phyloP scores from a whole-genome alignment of 192 early-diverging fungal genomes.

The Thoreauomyces humboldtii region DNA sequence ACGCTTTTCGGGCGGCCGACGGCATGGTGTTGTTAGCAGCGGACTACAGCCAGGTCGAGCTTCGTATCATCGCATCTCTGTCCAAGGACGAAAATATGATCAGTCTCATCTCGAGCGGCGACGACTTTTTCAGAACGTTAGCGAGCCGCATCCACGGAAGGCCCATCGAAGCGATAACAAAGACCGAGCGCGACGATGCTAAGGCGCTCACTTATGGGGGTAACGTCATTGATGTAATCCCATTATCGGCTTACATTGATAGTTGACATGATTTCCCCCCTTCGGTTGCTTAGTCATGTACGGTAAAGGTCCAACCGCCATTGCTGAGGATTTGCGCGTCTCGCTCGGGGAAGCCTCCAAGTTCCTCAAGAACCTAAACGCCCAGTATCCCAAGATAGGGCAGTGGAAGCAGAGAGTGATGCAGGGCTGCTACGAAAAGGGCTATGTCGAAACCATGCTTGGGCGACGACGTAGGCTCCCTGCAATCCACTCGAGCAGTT shows the following conservation, averaged over 20 bases:
- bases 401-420: conserved; percentile 14
- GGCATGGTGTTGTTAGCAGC: conserved; percentile 28
- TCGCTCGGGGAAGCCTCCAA: conserved; percentile 14
- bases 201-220: conserved; percentile 30
- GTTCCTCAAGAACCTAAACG: conserved; percentile 2
- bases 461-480: conserved; percentile 30
- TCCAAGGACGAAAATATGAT: conserved; percentile 22
- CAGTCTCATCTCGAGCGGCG: not conserved
- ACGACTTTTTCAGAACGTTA: conserved; percentile 13
- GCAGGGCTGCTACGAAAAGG: conserved; percentile 20
- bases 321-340: conserved; percentile 23
- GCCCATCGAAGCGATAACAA: not conserved
- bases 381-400: conserved; percentile 3
- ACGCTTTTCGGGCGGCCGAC: conserved; percentile 30
- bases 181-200: conserved; percentile 16
- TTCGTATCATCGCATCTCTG: conserved; percentile 38
- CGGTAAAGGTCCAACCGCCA: conserved; percentile 15
- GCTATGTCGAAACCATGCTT: conserved; percentile 36
- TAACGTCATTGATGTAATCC: conserved; percentile 3
- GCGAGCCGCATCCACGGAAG: not conserved
- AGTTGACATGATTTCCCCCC: no score
- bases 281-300: conserved; percentile 28
- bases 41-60: conserved; percentile 36
- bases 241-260: not conserved
- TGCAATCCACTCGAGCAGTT: conserved; percentile 28